phyloP scores from a whole-genome alignment of 768 basidiomycete genomes.

The Lactarius sanguifluus region DNA sequence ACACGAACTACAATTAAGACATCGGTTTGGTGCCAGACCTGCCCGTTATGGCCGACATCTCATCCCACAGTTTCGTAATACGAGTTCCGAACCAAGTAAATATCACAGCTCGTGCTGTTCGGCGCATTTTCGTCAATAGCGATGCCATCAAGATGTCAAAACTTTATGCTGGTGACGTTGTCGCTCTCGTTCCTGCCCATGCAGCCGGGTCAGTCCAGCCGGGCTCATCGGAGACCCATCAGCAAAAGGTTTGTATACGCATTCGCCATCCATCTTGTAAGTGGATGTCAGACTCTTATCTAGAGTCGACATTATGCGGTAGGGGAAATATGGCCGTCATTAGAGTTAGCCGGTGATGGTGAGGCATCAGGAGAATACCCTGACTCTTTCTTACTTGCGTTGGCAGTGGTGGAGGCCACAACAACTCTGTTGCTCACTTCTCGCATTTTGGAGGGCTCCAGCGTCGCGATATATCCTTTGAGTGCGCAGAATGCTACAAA shows the following conservation, averaged over 20 bases:
- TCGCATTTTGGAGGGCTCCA: conserved; percentile 48
- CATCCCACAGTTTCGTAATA: conserved; percentile 18
- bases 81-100: not conserved
- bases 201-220: conserved; percentile 14
- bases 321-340: conserved; percentile 76
- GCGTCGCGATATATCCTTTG: conserved; percentile 51
- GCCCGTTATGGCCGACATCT: conserved; percentile 12
- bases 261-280: conserved; percentile 26
- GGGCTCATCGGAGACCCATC: conserved; percentile 23
- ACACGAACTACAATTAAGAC: not conserved
- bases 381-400: conserved; percentile 1
- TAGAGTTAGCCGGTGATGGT: conserved; percentile 60
- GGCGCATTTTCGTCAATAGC: conserved; percentile 63
- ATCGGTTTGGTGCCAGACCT: not conserved
- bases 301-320: conserved; percentile 55
- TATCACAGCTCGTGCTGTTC: conserved; percentile 45
- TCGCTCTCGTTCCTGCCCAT: conserved; percentile 49
- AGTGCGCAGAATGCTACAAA: conserved; percentile 38
- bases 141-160: conserved; percentile 61
- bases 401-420: conserved; percentile 55
- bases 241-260: conserved; percentile 12
- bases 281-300: conserved; percentile 20
- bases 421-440: conserved; percentile 62
- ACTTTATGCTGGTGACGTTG: conserved; percentile 66
- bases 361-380: conserved; percentile 34